Base-by-base conservation (phyloP, 164 flowering plant genomes). In the Buxus sempervirens region DNA sequence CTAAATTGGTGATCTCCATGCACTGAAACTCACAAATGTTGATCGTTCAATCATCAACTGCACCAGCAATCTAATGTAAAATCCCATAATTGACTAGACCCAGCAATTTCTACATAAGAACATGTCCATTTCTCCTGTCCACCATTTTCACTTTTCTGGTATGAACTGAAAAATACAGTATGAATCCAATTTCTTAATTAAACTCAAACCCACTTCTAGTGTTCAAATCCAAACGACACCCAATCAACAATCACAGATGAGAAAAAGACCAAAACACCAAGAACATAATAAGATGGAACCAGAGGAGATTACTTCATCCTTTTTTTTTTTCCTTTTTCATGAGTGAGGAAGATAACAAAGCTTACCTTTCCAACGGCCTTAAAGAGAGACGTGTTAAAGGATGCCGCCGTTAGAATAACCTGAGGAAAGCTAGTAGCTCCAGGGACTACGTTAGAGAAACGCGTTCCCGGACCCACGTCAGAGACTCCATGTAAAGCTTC, bases 401-500 rank as follows among this genome's bases (percentile, higher is more conserved):
- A 81, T 54, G 99, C 97, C 0, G 92, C 98, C 45, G 99, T 92
- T 20, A 84, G 76, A 36, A 96, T 90, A 25, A 85, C 89, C 76
- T 83, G 88, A 70, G 99, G 99, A 62, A 96, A 96, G 74, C 98
- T 93, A 0, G 98, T 93, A 41, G 99, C 99, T 2, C 93, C 95
- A 15, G 98, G 97, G 18, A 96, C 89, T 4, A 77, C 58, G 74
- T 61, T 73, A 23, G 87, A 75, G 73, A 96, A 96, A 38, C 67
- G 77, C 0, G 92, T 88, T 0, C 98, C 99, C 2, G 87, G 91
- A 7, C 99, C 99, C 1, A 81, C 84, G 62, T 85, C 61, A 1
- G 99, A 91, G 2, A 96, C 98, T 0, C 99, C 98, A 75, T 96
- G 99, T 58, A 96, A 72, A 58, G 97, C 98, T 80, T 96, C 99